These are phyloP conservation scores for Epithele typhae DNA, from an alignment of 768 basidiomycete genomes.

Conservation along the genomic window DNA sequence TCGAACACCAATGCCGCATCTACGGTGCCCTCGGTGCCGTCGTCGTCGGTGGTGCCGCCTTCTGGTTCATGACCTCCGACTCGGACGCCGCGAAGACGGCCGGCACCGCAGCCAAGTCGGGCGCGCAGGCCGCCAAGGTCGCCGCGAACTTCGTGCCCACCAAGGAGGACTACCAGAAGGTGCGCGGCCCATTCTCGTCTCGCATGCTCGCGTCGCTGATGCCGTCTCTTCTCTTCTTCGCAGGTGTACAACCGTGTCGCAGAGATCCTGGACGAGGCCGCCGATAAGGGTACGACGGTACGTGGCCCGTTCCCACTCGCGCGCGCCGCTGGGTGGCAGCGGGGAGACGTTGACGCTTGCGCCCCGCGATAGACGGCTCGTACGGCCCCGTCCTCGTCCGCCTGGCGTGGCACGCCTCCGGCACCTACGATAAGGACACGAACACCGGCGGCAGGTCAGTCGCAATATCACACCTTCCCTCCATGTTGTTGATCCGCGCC, in stretches of 20 bases:
- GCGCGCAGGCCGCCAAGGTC: constrained; percentile 56
- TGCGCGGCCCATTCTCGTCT: constrained; percentile 19
- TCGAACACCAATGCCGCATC: constrained; percentile 55
- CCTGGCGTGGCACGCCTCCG: constrained; percentile 92
- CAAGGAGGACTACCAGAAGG: constrained; percentile 89
- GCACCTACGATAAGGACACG: constrained; percentile 82
- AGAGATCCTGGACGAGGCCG: constrained; percentile 65
- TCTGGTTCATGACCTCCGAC: constrained; percentile 49
- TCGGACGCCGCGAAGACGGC: constrained; percentile 47
- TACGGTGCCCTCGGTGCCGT: constrained; percentile 59
- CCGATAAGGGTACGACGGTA: constrained; percentile 81
- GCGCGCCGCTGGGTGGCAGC: neutral
- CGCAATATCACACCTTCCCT: neutral
- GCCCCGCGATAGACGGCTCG: constrained; percentile 61
- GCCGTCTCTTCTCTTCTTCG: neutral
- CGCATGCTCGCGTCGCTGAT: neutral
- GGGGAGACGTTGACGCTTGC: constrained; percentile 10
- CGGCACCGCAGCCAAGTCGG: constrained; percentile 54
- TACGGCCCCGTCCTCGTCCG: constrained; percentile 86
- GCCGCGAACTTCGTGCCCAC: constrained; percentile 68
- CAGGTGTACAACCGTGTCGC: constrained; percentile 92
- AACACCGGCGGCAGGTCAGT: constrained; percentile 76
- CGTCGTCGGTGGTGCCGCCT: constrained; percentile 57
- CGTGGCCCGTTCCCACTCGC: constrained; percentile 14
- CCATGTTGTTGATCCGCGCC: neutral